Evolutionary conservation across 805 yeast species (phyloP), one percentile per base, ranked within the genome.

Genomic region (Yarrowia phangngaensis): DNA sequence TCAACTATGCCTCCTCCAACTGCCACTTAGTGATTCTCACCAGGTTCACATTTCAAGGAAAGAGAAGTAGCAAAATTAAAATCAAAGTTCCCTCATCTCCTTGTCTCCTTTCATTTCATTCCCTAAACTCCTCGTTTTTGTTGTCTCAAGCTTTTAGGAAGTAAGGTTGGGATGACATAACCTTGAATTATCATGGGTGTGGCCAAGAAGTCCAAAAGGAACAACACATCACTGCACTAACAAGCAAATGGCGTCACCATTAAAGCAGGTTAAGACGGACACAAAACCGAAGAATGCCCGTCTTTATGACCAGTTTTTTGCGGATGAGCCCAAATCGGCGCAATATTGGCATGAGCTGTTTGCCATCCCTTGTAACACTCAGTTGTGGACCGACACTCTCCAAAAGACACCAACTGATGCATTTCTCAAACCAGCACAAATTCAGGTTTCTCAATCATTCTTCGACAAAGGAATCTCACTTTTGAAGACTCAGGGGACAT

Each of bases 381-480:
- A 51, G 55, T 43, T 20, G 20, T 53, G 33, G 30, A 48, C 46
- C 4, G 45, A 32, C 16, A 15, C 41, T 20, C 34, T 50, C 6
- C 19, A 26, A 8, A 20, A 26, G 16, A 20, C 40, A 7, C 19
- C 40, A 1, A 45, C 38, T 13, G 47, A 23, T 16, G 29, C 9
- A 4, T 35, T 41, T 20, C 15, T 31, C 29, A 14, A n/a, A 4
- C 49, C 20, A 26, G n/a, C 9, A 8, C 32, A 55, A 51, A 27
- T 29, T n/a, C 20, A 23, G n/a, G 51, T 54, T 1, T 45, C 41
- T 15, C 36, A 58, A 20, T 26, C 45, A 8, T 35, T 64, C 31
- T 56, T 63, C 32, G 41, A 33, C 13, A 52, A 59, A 23, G 62
- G 57, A 2, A 53, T 60, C 11, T 28, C 51, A 8, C 23, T 48